phyloP scores from a whole-genome alignment of 2,329 filamentous ascomycete genomes.

The Aquanectria penicillioides region DNA sequence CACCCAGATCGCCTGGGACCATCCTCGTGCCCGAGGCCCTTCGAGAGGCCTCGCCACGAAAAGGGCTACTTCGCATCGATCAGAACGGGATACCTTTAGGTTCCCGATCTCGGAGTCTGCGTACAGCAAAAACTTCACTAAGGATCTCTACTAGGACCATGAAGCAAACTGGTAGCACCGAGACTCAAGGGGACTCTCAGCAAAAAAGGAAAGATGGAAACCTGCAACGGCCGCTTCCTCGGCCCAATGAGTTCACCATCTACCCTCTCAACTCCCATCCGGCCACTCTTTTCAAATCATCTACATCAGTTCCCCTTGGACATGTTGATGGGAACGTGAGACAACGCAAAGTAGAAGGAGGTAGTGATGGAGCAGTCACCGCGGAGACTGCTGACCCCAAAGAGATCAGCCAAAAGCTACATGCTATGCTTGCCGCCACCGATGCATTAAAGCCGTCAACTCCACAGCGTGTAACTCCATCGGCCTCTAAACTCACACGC shows the following conservation, averaged over 20 bases:
- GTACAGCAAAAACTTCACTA: slow-evolving; percentile 25
- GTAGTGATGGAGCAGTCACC: neutral
- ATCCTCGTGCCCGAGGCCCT: slow-evolving; percentile 6
- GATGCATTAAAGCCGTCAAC: slow-evolving; percentile 46
- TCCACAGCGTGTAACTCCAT: slow-evolving; percentile 16
- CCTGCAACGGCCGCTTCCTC: slow-evolving; percentile 27
- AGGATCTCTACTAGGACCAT: slow-evolving; percentile 11
- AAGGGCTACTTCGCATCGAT: slow-evolving; percentile 22
- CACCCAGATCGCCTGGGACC: neutral
- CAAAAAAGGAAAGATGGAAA: slow-evolving; percentile 25
- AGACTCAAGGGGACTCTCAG: slow-evolving; percentile 17
- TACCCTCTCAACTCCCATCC: slow-evolving; percentile 36
- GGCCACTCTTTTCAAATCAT: slow-evolving; percentile 10
- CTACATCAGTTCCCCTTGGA: slow-evolving; percentile 22
- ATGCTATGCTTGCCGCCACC: slow-evolving; percentile 50
- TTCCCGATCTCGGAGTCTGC: slow-evolving; percentile 6
- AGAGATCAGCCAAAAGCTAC: slow-evolving; percentile 47
- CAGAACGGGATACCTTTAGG: slow-evolving; percentile 1
- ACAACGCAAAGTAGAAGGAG: slow-evolving; percentile 1
- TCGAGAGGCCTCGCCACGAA: slow-evolving; percentile 18
- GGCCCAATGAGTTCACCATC: slow-evolving; percentile 22
- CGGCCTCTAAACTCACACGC: slow-evolving; percentile 40
- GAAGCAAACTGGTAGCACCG: slow-evolving; percentile 28
- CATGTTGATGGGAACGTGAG: slow-evolving; percentile 27
- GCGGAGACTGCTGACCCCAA: slow-evolving; percentile 27